Percentiles rank a stretch among this genome's conserved stretches.
Conservation (phyloP, 2,329 filamentous ascomycete species). For the Cladosporium cucumerinum region DNA sequence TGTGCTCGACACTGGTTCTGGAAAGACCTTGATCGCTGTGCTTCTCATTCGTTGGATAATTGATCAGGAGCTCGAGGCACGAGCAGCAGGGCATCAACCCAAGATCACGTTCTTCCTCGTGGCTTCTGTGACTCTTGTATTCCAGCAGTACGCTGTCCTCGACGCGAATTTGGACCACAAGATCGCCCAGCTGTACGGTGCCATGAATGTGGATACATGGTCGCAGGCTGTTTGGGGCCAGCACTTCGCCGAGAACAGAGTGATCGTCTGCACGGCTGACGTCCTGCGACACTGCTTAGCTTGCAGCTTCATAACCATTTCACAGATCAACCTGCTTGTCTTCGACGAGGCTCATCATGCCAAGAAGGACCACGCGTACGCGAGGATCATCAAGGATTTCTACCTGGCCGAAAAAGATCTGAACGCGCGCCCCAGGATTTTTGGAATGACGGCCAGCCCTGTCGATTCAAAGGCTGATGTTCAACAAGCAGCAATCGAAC, state of each 20-base stretch:
- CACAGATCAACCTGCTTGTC: slow-evolving; percentile 81
- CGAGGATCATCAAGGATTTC: slow-evolving; percentile 82
- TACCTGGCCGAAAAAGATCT: slow-evolving; percentile 56
- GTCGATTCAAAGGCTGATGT: slow-evolving; percentile 79
- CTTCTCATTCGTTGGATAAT: slow-evolving; percentile 75
- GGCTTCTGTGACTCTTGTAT: slow-evolving; percentile 81
- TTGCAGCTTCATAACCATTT: slow-evolving; percentile 75
- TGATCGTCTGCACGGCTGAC: slow-evolving; percentile 88
- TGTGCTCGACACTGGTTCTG: slow-evolving; percentile 90
- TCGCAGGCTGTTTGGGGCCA: slow-evolving; percentile 57
- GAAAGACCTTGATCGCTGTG: slow-evolving; percentile 94
- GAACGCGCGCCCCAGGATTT: slow-evolving; percentile 65
- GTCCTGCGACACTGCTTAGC: slow-evolving; percentile 75
- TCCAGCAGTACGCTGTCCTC: slow-evolving; percentile 83
- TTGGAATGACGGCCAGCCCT: slow-evolving; percentile 96
- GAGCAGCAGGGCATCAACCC: slow-evolving; percentile 56
- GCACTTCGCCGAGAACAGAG: slow-evolving; percentile 64
- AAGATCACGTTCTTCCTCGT: slow-evolving; percentile 83
- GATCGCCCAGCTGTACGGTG: slow-evolving; percentile 71
- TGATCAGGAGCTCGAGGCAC: slow-evolving; percentile 70
- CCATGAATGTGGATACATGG: slow-evolving; percentile 61
- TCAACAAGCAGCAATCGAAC: slow-evolving; percentile 58
- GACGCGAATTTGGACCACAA: slow-evolving; percentile 75
- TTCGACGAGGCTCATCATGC: slow-evolving; percentile 97
- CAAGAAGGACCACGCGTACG: slow-evolving; percentile 90